Base-by-base conservation (phyloP, 257 asterid genomes). In the Nicotiana paniculata region DNA sequence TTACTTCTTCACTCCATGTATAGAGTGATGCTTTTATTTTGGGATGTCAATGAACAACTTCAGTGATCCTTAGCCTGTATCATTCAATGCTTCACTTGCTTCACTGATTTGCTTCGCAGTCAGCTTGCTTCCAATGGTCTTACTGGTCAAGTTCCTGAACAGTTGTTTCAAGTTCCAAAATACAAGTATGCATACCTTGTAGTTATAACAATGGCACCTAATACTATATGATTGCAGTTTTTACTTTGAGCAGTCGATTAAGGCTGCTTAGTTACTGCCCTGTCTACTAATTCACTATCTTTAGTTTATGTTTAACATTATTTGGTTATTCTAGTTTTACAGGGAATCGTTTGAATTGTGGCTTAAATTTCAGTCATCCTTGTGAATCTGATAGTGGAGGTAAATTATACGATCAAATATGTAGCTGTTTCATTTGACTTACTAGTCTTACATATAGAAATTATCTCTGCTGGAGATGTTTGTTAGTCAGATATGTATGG, bases 101-200 rank as follows among this genome's bases (percentile, higher is more conserved):
- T 51, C 76, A 28, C 51, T 81, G 83, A 81, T 81, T 54, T 10
- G 51, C 10, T 85, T 30, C 91, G 91, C 96, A 96, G 99, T 48
- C 97, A 94, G 89, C 94, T 96, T 66, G 93, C 88, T 83, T 94
- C 93, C 8, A 96, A 96, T 86, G 83, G 79, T 81, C 95, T 96
- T 48, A 90, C 85, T 81, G 99, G 98, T 69, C 82, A 83, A 68
- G 86, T 96, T 85, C 99, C 99, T 8, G 91, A 87, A 77, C 89
- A 81, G 66, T 86, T 94, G 37, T 94, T 94, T 86, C 86, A 86
- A 83, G 90, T 92, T 77, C 90, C 97, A 84, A 90, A 90, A 76
- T 91, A 93, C 82, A 93, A 95, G 99, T 95, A 92, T 13, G 93
- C 32, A 21, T 12, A 51, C 57, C 57, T 51, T 51, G 17, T 51